Evolutionary conservation across 345 rosid species (phyloP), one percentile per base, ranked within the genome.

Genomic region (Turnera subulata): DNA sequence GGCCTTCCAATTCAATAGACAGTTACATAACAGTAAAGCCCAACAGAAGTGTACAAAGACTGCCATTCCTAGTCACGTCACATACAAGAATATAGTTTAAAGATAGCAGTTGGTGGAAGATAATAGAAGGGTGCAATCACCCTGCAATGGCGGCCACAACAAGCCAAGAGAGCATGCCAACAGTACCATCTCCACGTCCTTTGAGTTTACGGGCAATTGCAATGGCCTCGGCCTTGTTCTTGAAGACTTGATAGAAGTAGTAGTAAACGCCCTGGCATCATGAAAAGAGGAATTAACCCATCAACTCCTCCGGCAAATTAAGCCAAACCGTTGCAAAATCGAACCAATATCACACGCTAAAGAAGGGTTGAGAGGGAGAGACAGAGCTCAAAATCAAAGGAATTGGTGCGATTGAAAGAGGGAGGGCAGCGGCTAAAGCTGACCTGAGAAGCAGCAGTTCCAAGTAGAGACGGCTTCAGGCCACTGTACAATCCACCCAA

Each of bases 401-500:
- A 11, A 37, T 15, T 55, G 46, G 38, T 37, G 18, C 12, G 45
- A 54, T 13, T 29, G 8, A 35, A 17, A 18, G 4, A 45, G 58
- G 11, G 2, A 17, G 35, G 24, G 23, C 11, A 20, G 37, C 55
- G 2, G 19, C 35, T 29, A 29, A 35, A n/a, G n/a, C 5, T 6
- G 48, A 82, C 85, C 83, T 65, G 73, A 18, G 91, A 81, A 72
- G 91, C 83, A 46, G 83, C 84, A 33, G 91, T 84, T 38, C 87
- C 91, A n/a, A 84, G 37, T 14, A 84, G 77, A 55, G 91, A 84
- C 63, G 91, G 91, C 74, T 64, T 84, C 26, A 81, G 91, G 48
- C 87, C 91, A 29, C 85, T 81, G 62, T 81, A 84, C 40, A 84
- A 84, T 55, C 85, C 85, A 39, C 91, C 85, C 79, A 75, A 81